A percentile compares a stretch with the other conserved stretches of the same genome.
phyloP scores from a whole-genome alignment of 2,329 filamentous ascomycete species.

The Zasmidium angulare region DNA sequence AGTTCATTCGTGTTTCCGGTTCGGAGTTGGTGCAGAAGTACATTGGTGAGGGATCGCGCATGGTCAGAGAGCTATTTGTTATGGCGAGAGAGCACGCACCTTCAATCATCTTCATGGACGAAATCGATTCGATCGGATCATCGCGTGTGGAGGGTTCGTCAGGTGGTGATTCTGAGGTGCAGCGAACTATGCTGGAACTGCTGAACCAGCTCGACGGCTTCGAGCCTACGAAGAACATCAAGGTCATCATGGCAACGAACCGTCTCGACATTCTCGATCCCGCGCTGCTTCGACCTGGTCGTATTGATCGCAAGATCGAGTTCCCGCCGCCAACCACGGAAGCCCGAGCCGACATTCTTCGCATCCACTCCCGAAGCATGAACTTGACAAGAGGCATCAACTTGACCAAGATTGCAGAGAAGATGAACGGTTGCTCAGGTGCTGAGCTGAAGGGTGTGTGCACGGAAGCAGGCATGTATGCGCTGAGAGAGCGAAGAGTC shows the following conservation, averaged over 20 bases:
- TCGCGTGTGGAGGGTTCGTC: slow-evolving; percentile 94
- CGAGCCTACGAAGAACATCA: slow-evolving; percentile 95
- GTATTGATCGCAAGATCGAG: slow-evolving; percentile 98
- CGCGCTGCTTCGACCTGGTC: slow-evolving; percentile 88
- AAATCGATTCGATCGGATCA: slow-evolving; percentile 98
- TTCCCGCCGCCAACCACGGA: slow-evolving; percentile 97
- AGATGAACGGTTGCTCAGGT: slow-evolving; percentile 99
- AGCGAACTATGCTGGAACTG: slow-evolving; percentile 97
- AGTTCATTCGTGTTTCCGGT: slow-evolving; percentile 95
- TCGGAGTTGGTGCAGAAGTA: slow-evolving; percentile 98
- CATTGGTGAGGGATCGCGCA: slow-evolving; percentile 94
- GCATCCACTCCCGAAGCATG: slow-evolving; percentile 98
- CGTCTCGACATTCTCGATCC: slow-evolving; percentile 96
- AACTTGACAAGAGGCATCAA: slow-evolving; percentile 97
- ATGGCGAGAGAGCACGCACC: slow-evolving; percentile 98
- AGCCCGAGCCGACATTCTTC: slow-evolving; percentile 92
- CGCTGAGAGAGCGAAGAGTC: slow-evolving; percentile 88
- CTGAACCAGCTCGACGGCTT: slow-evolving; percentile 98
- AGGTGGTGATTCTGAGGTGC: slow-evolving; percentile 94
- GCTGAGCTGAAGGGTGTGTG: slow-evolving; percentile 98
- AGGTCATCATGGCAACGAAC: slow-evolving; percentile 99
- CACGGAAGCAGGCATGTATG: slow-evolving; percentile 98
- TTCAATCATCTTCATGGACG: slow-evolving; percentile 99
- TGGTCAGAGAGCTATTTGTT: slow-evolving; percentile 98
- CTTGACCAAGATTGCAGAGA: slow-evolving; percentile 96